Conservation (phyloP, 768 basidiomycete genomes). For the Lentinula guzmanii region DNA sequence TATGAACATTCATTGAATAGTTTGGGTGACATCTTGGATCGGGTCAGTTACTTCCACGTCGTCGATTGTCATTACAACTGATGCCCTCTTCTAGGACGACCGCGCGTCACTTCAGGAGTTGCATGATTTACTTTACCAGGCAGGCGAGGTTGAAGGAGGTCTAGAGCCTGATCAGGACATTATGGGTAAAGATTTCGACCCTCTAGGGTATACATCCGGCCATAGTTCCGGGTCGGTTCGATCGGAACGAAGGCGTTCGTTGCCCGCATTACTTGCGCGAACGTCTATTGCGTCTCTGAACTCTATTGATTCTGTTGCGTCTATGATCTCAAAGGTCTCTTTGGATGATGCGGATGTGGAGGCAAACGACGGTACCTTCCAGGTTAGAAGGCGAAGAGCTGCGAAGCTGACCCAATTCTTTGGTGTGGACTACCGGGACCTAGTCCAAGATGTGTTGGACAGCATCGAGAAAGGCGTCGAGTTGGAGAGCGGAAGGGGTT, state of each 20-base stretch:
- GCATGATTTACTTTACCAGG: conserved; percentile 56
- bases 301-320: neutral
- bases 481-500: conserved; percentile 64
- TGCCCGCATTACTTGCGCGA: conserved; percentile 71
- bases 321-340: neutral
- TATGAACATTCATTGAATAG: conserved; percentile 80
- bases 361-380: conserved; percentile 36
- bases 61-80: neutral
- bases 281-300: conserved; percentile 43
- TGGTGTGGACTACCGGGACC: conserved; percentile 76
- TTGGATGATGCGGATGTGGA: conserved; percentile 6
- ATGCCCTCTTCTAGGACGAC: conserved; percentile 53
- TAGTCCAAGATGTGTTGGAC: conserved; percentile 73
- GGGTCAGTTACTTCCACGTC: conserved; percentile 38
- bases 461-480: conserved; percentile 74
- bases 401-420: conserved; percentile 87
- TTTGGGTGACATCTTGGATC: conserved; percentile 72
- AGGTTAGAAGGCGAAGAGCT: conserved; percentile 64
- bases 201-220: neutral
- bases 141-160: conserved; percentile 15
- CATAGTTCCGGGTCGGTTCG: conserved; percentile 34
- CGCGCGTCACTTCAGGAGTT: conserved; percentile 67
- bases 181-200: conserved; percentile 5
- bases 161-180: neutral
- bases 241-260: conserved; percentile 64